A percentile compares a stretch with the other conserved stretches of the same genome.
These are phyloP conservation scores for Lactarius evosmus DNA, from an alignment of 768 basidiomycete genomes.

Conservation along the genomic window DNA sequence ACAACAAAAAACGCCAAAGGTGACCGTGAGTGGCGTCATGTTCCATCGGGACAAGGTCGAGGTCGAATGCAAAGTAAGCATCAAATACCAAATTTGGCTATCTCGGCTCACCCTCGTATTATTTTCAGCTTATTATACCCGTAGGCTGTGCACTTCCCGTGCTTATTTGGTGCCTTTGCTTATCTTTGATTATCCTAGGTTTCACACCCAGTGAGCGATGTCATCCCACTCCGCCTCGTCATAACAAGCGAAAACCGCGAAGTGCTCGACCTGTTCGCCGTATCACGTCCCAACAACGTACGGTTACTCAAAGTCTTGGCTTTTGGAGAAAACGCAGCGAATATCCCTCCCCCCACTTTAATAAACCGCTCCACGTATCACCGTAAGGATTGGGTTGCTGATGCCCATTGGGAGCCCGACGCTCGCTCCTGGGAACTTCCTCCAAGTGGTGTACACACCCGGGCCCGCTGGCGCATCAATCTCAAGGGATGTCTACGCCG, in stretches of 20 bases:
- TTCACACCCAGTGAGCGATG: slow-evolving; percentile 3
- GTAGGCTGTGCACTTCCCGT: background rate
- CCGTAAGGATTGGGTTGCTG: slow-evolving; percentile 9
- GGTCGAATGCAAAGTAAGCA: slow-evolving; percentile 22
- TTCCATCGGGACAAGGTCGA: background rate
- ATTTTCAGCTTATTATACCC: slow-evolving; percentile 10
- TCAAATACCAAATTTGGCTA: background rate
- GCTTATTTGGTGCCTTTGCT: background rate
- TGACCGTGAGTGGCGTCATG: slow-evolving; percentile 14
- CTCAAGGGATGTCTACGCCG: slow-evolving; percentile 12
- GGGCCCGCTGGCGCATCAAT: slow-evolving; percentile 11
- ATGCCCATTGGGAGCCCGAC: slow-evolving; percentile 14
- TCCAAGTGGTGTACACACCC: background rate
- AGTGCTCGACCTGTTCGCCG: slow-evolving; percentile 15
- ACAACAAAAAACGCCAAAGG: slow-evolving; percentile 8
- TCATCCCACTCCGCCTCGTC: slow-evolving; percentile 16
- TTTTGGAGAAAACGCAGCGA: slow-evolving; percentile 17
- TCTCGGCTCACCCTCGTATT: background rate
- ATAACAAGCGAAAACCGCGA: slow-evolving; percentile 10
- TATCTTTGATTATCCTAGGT: background rate
- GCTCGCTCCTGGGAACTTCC: background rate
- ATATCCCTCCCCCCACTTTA: background rate
- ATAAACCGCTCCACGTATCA: background rate
- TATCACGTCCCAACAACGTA: slow-evolving; percentile 15
- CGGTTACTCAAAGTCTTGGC: slow-evolving; percentile 17